Evolutionary conservation across 768 basidiomycete species (phyloP), one percentile per base, ranked within the genome.

Genomic region (Psilocybe tampanensis): DNA sequence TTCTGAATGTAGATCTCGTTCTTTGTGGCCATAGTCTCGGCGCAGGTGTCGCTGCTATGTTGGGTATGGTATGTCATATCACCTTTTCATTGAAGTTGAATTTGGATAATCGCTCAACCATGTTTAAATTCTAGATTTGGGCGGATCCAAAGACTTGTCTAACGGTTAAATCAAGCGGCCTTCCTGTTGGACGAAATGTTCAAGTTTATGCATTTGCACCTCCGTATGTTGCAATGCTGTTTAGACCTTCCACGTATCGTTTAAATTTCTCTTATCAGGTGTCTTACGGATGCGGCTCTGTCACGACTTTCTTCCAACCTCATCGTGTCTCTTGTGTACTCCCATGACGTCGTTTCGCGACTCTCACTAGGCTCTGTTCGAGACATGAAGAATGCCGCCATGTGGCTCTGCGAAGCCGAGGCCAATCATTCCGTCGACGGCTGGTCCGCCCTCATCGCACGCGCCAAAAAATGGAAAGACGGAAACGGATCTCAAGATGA

Each of bases 11-110:
- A 88, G 86, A 89, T 56, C 74, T 94, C 22, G 82, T 92, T 12
- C 72, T 94, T 39, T 90, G 88, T 62, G 92, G 92, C 24, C 92
- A 94, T 66, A 90, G 89, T 69, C 80, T 94, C 2, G 92, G 92
- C 17, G 90, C 91, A 21, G 92, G 90, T 1, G 89, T 94, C 2
- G 90, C 89, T 34, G 81, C 83, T 2, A 74, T 94, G 23, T 75
- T 93, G 41, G 90, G 86, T 43, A 72, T 94, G 73, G 89, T 89
- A 62, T 13, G 23, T 58, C 23, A 17, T 11, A 43, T 47, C 22
- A 18, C 24, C 22, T 51, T 19, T n/a, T n/a, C n/a, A n/a, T n/a
- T 33, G 15, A 15, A 42, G 5, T 33, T 22, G 8, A 47, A 23
- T 17, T n/a, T n/a, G n/a, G n/a, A n/a, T n/a, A n/a, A 8, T 24